A percentile compares a stretch with the other conserved stretches of the same genome.
These are phyloP conservation scores for Gastrodia elata DNA, from an alignment of 106 monocot species.

Conservation along the genomic window DNA sequence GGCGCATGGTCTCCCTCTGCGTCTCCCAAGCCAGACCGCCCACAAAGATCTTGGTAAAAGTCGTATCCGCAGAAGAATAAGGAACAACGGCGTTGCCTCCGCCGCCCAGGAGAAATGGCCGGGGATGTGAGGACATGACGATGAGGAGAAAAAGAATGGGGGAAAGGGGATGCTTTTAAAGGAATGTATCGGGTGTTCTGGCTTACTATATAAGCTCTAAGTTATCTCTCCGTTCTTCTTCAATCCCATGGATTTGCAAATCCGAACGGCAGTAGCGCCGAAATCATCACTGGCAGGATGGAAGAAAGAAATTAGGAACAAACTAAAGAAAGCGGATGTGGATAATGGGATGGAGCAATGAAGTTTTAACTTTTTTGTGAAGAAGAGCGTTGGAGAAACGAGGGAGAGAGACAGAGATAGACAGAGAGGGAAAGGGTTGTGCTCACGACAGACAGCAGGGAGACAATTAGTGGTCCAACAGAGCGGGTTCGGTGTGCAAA, in stretches of 20 bases:
- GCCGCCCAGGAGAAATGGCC: conserved; percentile 4
- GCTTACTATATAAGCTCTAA: neutral
- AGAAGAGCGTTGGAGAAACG: neutral
- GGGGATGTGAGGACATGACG: conserved; percentile 5
- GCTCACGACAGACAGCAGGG: neutral
- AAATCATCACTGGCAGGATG: neutral
- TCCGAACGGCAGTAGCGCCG: neutral
- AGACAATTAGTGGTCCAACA: conserved; percentile 9
- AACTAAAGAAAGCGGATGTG: neutral
- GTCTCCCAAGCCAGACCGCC: conserved; percentile 53
- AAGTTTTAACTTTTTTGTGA: neutral
- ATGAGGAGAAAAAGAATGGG: neutral
- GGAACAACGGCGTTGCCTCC: neutral
- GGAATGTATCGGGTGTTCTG: neutral
- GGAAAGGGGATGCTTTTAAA: neutral
- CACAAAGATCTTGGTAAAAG: conserved; percentile 44
- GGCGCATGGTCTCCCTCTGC: conserved; percentile 28
- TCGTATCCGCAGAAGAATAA: conserved; percentile 13
- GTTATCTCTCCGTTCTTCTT: conserved; percentile 4
- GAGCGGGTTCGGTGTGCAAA: conserved; percentile 6
- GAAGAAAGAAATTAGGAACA: neutral
- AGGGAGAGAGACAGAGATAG: neutral
- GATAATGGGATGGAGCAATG: neutral
- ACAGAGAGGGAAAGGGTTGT: neutral
- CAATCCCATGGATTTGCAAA: neutral